Evolutionary conservation across 2,329 filamentous ascomycete genomes (phyloP), one percentile per base, ranked within the genome.

Genomic region (Colletotrichum spinosum): DNA sequence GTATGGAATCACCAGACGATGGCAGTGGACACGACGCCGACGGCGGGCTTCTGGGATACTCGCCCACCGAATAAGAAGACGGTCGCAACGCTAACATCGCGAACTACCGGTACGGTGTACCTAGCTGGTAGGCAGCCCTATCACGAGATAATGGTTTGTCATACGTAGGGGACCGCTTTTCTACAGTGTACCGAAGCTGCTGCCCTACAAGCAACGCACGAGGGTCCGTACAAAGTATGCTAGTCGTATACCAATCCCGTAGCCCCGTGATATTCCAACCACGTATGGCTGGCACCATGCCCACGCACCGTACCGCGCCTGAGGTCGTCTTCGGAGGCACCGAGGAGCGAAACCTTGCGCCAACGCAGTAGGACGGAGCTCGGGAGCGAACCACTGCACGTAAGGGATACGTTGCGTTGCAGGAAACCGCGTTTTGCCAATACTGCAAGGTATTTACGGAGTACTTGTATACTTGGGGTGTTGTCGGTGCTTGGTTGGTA

Each of bases 281-380:
- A 33, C 46, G 46, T 34, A 12, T 11, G 46, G 9, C 46, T 33
- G 35, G 44, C 25, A 25, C 25, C 25, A 25, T 25, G 25, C 25
- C 25, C 15, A 46, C 13, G 15, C 44, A 15, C 44, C 44, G 7
- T 33, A 7, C 7, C 44, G 44, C 17, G 15, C 44, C 39, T 42
- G 33, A 38, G 8, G 38, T 17, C 35, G 15, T 34, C 51, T 55
- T 62, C 62, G 58, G 62, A 65, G 46, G 58, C 62, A 56, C 62
- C 62, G 62, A 65, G 56, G 62, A 55, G 62, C 57, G 62, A 58
- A 56, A 54, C 58, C 41, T 44, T 56, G 62, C 51, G 52, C 57
- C 55, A 58, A 51, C 55, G 55, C 55, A 58, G 55, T 48, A 62
- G 38, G 17, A 38, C 46, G 52, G 45, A 46, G 39, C 25, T 41